Conservation (phyloP, 768 basidiomycete species). For the Naganishia friedmannii region DNA sequence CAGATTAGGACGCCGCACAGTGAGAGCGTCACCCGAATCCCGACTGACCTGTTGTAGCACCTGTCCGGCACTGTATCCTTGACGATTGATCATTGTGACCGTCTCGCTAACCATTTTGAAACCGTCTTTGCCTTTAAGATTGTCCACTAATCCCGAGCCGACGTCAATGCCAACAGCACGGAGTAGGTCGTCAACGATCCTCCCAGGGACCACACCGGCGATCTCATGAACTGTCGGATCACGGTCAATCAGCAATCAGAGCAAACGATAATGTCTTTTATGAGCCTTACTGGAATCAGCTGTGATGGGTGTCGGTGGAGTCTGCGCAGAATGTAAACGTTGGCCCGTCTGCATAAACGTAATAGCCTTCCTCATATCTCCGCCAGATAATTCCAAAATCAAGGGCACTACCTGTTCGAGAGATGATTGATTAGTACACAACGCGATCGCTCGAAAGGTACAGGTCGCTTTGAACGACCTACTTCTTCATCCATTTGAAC, state of each 20-base stretch:
- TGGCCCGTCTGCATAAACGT: conserved; percentile 96
- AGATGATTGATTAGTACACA: neutral
- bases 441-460: neutral
- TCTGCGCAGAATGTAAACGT: conserved; percentile 72
- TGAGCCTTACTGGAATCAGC: conserved; percentile 59
- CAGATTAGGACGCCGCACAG: neutral
- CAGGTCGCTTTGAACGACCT: conserved; percentile 28
- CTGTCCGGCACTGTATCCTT: conserved; percentile 90
- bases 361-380: conserved; percentile 93
- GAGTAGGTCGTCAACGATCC: conserved; percentile 68
- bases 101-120: conserved; percentile 59
- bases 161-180: conserved; percentile 69
- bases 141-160: conserved; percentile 42
- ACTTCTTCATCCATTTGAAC: conserved; percentile 56
- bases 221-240: conserved; percentile 74
- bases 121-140: conserved; percentile 43
- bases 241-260: neutral
- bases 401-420: conserved; percentile 41
- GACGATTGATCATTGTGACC: conserved; percentile 73
- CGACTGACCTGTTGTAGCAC: conserved; percentile 73
- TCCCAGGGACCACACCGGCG: conserved; percentile 84
- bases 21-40: neutral
- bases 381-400: conserved; percentile 61
- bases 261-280: too few relatives aligned
- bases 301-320: conserved; percentile 71